Conservation (phyloP, 73 alveolate genomes). For the Paramecium octaurelia region DNA sequence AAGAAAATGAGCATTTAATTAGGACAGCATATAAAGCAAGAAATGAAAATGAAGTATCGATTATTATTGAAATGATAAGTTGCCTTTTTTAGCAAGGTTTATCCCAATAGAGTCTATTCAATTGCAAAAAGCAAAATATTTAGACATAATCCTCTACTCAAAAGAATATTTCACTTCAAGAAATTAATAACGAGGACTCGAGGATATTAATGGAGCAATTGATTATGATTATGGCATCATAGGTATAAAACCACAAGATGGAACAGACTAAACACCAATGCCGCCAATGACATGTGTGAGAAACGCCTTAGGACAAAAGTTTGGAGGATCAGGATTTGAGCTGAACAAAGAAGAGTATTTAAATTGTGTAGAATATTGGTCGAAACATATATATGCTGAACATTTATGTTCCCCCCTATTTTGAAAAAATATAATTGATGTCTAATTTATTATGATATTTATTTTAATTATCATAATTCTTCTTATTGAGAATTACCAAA, state of each 20-base stretch:
- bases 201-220: conserved; percentile 78
- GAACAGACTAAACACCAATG: conserved; percentile 91
- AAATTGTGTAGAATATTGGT: conserved; percentile 95
- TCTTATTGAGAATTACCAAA: too few relatives aligned
- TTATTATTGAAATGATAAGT: not conserved
- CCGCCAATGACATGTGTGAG: conserved; percentile 98
- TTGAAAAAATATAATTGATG: too few relatives aligned
- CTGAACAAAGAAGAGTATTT: conserved; percentile 83
- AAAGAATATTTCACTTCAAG: conserved; percentile 86
- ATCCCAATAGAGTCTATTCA: conserved; percentile 70
- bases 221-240: conserved; percentile 96
- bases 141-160: conserved; percentile 92
- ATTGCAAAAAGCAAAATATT: conserved; percentile 82
- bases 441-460: too few relatives aligned
- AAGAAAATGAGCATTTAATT: conserved; percentile 81
- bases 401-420: conserved; percentile 17
- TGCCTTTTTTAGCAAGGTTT: conserved; percentile 91
- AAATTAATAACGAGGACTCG: conserved; percentile 79
- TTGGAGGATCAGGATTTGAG: conserved; percentile 98
- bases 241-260: conserved; percentile 90
- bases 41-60: conserved; percentile 83
- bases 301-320: conserved; percentile 91
- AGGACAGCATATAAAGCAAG: conserved; percentile 90
- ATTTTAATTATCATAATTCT: too few relatives aligned
- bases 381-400: conserved; percentile 79